Evolutionary conservation across 1,139 yeast genomes (phyloP).

Genomic region (Nakaseomyces sp.): DNA sequence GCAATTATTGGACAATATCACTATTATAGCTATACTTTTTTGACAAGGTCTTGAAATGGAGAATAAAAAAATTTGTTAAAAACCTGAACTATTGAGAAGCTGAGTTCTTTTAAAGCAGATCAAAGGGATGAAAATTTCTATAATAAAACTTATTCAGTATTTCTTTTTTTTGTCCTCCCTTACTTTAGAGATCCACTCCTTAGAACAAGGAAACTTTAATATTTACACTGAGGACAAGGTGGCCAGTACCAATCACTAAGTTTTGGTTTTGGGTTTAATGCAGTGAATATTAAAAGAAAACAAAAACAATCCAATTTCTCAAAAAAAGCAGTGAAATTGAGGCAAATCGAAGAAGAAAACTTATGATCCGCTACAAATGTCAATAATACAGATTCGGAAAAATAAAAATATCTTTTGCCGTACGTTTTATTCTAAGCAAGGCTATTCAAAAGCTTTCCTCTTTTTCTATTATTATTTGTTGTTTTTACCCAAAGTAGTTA

Average conservation of each 20-base stretch:
- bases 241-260: background rate
- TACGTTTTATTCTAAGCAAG: background rate
- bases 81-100: background rate
- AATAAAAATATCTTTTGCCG: background rate
- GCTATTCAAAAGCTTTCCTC: background rate
- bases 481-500: background rate
- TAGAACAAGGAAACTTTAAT: slow-evolving; percentile 1
- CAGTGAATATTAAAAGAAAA: background rate
- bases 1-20: background rate
- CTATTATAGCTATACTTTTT: background rate
- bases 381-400: background rate
- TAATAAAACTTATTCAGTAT: background rate
- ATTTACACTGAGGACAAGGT: background rate
- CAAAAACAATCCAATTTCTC: background rate
- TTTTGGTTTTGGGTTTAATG: background rate
- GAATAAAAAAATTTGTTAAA: background rate
- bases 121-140: background rate
- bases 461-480: background rate
- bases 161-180: background rate
- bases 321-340: background rate
- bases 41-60: background rate
- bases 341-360: background rate
- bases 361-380: background rate
- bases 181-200: slow-evolving; percentile 6
- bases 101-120: slow-evolving; percentile 1